Evolutionary conservation across 441 rosid species (phyloP), one percentile per base, ranked within the genome.

Genomic region (Macaranga tanarius): DNA sequence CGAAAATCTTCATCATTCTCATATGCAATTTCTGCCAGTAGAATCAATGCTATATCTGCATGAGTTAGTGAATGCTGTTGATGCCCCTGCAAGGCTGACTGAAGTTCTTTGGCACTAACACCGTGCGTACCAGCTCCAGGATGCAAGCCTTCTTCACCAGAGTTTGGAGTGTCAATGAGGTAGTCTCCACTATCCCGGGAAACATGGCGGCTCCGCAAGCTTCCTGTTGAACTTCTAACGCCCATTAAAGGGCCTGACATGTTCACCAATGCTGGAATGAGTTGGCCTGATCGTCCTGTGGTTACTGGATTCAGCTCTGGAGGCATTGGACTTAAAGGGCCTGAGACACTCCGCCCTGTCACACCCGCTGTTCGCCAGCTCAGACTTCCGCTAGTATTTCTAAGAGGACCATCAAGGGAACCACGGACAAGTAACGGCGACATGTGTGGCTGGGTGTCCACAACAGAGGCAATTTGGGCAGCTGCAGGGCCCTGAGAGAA

Each of bases 1-100:
- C 99, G 91, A 78, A 96, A 96, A 85, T 96, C 99, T 87, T 96
- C 99, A 74, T 93, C 98, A 71, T 96, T 96, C 81, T 96, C 99
- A 51, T 96, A 96, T 40, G 99, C 99, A 65, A 95, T 93, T 81
- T 93, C 99, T 22, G 99, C 99, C 48, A 95, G 92, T 65, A 95
- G 84, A 79, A 93, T 96, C 81, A 96, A 79, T 47, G 99, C 99
- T 80, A 96, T 93, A 79, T 95, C 99, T n/a, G 99, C 99, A 71
- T 87, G 97, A 63, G 98, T 93, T 61, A 95, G 96, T 25, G 96
- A 93, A 77, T 95, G 99, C 74, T 91, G 99, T 76, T 95, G 99
- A 86, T 95, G 99, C 75, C 99, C 99, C 80, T 91, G 98, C 84
- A 95, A 87, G 62, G 99, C 99, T 47, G 98, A 92, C 60, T 86